Evolutionary conservation across 2,329 filamentous ascomycete genomes (phyloP).

Genomic region (Pseudocercospora cruenta): DNA sequence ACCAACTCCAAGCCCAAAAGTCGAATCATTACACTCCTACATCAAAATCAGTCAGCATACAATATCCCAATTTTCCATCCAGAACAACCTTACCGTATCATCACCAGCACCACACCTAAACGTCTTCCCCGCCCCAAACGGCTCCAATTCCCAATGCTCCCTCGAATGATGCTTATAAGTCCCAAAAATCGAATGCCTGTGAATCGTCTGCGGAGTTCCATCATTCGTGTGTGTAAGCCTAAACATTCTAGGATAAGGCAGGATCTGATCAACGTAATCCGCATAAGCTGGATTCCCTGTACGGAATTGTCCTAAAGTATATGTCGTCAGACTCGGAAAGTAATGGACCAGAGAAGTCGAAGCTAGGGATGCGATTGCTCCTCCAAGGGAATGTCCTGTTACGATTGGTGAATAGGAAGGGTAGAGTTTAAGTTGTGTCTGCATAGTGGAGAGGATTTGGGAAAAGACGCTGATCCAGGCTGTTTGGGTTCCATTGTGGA

Average conservation of each 20-base stretch:
- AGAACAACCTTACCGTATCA: conserved; percentile 1
- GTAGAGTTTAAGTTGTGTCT: not conserved
- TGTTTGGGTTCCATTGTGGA: conserved; percentile 16
- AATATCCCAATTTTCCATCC: too few species aligned
- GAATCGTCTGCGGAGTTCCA: conserved; percentile 18
- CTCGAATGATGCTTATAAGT: conserved; percentile 13
- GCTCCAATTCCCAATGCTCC: conserved; percentile 15
- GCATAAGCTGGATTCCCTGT: conserved; percentile 16
- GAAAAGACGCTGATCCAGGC: conserved; percentile 9
- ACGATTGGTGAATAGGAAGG: conserved; percentile 14
- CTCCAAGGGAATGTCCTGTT: conserved; percentile 18
- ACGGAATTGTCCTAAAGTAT: conserved; percentile 19
- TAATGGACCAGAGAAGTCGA: conserved; percentile 13
- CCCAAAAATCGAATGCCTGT: not conserved
- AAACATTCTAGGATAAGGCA: conserved; percentile 12
- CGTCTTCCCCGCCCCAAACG: conserved; percentile 12
- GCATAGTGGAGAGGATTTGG: conserved; percentile 1
- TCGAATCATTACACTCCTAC: conserved; percentile 19
- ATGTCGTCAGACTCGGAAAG: conserved; percentile 8
- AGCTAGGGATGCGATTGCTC: conserved; percentile 15
- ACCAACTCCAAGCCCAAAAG: conserved; percentile 14
- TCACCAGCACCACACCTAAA: conserved; percentile 16
- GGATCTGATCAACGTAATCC: conserved; percentile 9
- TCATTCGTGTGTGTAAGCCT: conserved; percentile 18
- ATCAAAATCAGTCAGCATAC: not conserved